A percentile compares a stretch with the other conserved stretches of the same genome.
These are phyloP conservation scores for Calocybe gangraenosa DNA, from an alignment of 768 basidiomycete species.

Conservation along the genomic window DNA sequence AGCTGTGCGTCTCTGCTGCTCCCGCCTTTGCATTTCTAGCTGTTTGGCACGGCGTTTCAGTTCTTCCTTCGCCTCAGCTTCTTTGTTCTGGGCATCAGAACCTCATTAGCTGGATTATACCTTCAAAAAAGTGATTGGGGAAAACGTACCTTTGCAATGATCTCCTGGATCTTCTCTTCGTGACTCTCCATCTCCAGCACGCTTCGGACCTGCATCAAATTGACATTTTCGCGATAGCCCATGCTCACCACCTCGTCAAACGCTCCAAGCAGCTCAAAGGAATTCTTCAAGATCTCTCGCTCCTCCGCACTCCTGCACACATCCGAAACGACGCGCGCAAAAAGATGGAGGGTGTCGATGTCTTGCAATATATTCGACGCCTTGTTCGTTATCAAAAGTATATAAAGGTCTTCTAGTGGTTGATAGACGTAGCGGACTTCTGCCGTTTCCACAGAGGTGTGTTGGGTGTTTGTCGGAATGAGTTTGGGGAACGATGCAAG, in stretches of 20 bases:
- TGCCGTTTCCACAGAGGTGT: conserved; percentile 92
- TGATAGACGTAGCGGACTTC: conserved; percentile 98
- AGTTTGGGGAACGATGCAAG: conserved; percentile 97
- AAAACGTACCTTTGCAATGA: conserved; percentile 79
- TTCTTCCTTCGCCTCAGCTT: conserved; percentile 98
- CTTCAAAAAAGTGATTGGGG: conserved; percentile 1
- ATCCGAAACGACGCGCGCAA: conserved; percentile 91
- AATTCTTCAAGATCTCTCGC: conserved; percentile 83
- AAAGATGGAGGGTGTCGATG: conserved; percentile 92
- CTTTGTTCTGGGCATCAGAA: conserved; percentile 88
- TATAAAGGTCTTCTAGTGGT: conserved; percentile 94
- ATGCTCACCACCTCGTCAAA: conserved; percentile 96
- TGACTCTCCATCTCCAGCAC: conserved; percentile 88
- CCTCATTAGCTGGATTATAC: no score
- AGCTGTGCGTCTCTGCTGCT: conserved; percentile 80
- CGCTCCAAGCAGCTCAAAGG: conserved; percentile 90
- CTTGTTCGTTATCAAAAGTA: conserved; percentile 96
- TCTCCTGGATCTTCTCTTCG: conserved; percentile 95
- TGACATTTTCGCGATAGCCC: conserved; percentile 80
- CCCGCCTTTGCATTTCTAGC: conserved; percentile 94
- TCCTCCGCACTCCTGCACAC: conserved; percentile 84
- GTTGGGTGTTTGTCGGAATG: conserved; percentile 91
- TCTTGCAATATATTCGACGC: conserved; percentile 99
- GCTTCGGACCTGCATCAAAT: conserved; percentile 73
- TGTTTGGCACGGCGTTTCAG: conserved; percentile 97